phyloP scores from a whole-genome alignment of 2,329 filamentous ascomycete species.

The Botrytis medusae region DNA sequence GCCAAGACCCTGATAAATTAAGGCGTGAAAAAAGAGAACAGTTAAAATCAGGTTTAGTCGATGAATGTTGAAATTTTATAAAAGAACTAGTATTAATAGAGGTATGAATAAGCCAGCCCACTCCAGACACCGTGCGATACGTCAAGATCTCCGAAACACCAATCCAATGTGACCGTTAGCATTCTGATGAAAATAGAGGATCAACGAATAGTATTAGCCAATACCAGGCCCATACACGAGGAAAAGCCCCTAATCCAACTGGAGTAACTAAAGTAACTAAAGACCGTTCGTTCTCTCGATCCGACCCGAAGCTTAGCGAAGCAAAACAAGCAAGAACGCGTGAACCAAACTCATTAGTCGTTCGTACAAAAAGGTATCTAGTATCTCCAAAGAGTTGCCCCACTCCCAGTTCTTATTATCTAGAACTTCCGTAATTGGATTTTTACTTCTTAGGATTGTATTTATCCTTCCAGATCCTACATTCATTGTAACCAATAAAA shows the following conservation, averaged over 20 bases:
- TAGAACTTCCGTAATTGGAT: conserved; percentile 8
- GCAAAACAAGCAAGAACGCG: neutral
- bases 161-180: conserved; percentile 15
- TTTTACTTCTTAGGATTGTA: conserved; percentile 54
- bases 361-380: conserved; percentile 4
- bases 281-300: conserved; percentile 4
- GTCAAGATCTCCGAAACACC: conserved; percentile 8
- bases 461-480: conserved; percentile 94
- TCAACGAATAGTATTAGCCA: conserved; percentile 3
- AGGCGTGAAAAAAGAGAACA: neutral
- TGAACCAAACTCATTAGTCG: conserved; percentile 18
- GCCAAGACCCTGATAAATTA: neutral
- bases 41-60: neutral
- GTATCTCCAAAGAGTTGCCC: neutral
- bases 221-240: neutral
- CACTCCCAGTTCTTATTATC: neutral
- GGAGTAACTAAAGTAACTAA: neutral
- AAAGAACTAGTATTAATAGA: conserved; percentile 9
- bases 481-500: neutral
- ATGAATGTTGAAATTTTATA: neutral
- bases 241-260: neutral
- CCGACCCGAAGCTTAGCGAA: conserved; percentile 16
- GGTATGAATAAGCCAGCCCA: conserved; percentile 8
- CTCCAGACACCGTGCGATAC: neutral
- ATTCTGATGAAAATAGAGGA: neutral